These are phyloP conservation scores for Tulasnella sp. DNA, from an alignment of 768 basidiomycete species.

Conservation along the genomic window DNA sequence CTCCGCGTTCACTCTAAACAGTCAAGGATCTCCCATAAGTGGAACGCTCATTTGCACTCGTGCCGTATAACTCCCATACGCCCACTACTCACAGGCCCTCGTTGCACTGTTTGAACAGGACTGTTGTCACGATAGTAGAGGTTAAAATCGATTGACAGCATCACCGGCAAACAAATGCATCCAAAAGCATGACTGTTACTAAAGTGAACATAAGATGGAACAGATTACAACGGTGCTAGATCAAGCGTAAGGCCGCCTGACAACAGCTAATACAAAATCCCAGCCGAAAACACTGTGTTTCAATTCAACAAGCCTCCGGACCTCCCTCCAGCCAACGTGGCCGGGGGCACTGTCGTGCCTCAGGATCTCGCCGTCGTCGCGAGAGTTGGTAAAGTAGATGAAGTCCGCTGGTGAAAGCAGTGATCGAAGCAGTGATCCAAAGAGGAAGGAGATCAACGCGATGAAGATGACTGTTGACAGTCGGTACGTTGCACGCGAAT, in stretches of 20 bases:
- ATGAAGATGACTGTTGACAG: slow-evolving; percentile 56
- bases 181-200: too few species aligned
- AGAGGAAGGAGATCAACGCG: slow-evolving; percentile 77
- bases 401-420: slow-evolving; percentile 86
- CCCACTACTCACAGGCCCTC: too few species aligned
- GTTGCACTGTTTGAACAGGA: too few species aligned
- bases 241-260: slow-evolving; percentile 39
- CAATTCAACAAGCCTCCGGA: slow-evolving; percentile 67
- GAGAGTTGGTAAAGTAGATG: slow-evolving; percentile 44
- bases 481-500: slow-evolving; percentile 27
- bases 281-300: slow-evolving; percentile 74
- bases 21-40: too few species aligned
- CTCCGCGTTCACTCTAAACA: too few species aligned
- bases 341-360: slow-evolving; percentile 28
- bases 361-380: slow-evolving; percentile 34
- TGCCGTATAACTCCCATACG: too few species aligned
- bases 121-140: too few species aligned
- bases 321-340: slow-evolving; percentile 67
- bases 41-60: too few species aligned
- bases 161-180: too few species aligned
- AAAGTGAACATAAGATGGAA: background rate
- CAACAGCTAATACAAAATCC: slow-evolving; percentile 81
- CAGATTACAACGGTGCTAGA: background rate
- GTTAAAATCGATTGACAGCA: too few species aligned
- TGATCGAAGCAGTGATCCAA: slow-evolving; percentile 83